Evolutionary conservation across 192 early-diverging fungal genomes (phyloP), one percentile per base, ranked within the genome.

Genomic region (Dissophora ornata): DNA sequence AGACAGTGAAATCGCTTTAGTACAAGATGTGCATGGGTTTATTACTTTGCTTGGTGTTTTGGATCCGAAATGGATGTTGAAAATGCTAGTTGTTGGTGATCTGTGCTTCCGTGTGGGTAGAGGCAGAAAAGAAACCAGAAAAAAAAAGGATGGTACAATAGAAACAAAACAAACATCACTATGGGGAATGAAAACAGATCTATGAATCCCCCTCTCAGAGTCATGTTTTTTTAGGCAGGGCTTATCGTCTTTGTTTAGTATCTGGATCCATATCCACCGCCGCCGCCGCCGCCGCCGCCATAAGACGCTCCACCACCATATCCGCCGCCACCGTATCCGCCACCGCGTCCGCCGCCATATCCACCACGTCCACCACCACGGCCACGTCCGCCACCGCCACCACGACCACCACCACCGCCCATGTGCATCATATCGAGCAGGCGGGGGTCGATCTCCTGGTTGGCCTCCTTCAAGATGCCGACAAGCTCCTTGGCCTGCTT

Each of bases 391-490:
- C 75, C 36, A 11, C 83, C 69, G 40, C 70, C 63, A 24, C 64
- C 55, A 8, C 67, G 53, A 62, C 79, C 79, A 19, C 68, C 69
- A 45, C 69, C 80, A 24, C 75, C 63, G 30, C 65, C 63, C 71
- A 84, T 83, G 26, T 82, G 80, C 44, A 71, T 61, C 87, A 93
- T 89, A 10, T 90, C 90, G 29, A 91, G 79, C 30, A 97, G 82
- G 62, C 93, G 88, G 26, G 87, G 88, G 16, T 94, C 94, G 15
- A 97, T 86, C 36, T 89, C 88, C 79, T 99, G 97, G 47, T 93
- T 90, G 18, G 97, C 96, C 80, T 98, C 91, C 41, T 86, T 85
- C 63, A 99, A 83, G 38, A 99, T 95, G 60, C 91, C 91, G 24
- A 93, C 87, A 53, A 99, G 82, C 29, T 93, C 91, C 64, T 92